These are phyloP conservation scores for Thelonectria rubi DNA, from an alignment of 2,329 filamentous ascomycete genomes.

Conservation along the genomic window DNA sequence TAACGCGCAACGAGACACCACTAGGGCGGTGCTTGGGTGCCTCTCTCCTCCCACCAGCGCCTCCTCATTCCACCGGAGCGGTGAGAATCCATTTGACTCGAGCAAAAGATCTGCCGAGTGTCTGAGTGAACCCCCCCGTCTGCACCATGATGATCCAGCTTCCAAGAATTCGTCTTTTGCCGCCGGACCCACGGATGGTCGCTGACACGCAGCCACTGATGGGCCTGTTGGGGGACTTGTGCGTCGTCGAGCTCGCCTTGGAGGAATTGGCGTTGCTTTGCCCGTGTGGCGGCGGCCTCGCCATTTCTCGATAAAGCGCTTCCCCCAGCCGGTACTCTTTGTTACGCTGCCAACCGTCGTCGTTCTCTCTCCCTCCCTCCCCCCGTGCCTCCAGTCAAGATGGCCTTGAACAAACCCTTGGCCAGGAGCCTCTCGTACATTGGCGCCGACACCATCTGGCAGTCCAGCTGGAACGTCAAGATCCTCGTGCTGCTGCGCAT, in stretches of 20 bases:
- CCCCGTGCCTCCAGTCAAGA: neutral
- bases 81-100: neutral
- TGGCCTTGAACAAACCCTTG: slow-evolving; percentile 16
- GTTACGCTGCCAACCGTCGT: neutral
- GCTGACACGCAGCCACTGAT: neutral
- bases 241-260: too few relatives aligned
- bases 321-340: neutral
- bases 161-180: neutral
- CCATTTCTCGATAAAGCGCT: neutral
- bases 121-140: neutral
- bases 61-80: neutral
- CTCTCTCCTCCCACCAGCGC: neutral
- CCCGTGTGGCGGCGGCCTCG: neutral
- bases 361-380: neutral
- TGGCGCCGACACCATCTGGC: slow-evolving; percentile 32
- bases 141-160: too few relatives aligned
- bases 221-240: too few relatives aligned
- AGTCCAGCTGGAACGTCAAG: slow-evolving; percentile 34
- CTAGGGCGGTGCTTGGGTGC: too few relatives aligned
- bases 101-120: neutral
- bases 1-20: neutral
- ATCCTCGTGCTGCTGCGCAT: slow-evolving; percentile 34
- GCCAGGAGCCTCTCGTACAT: slow-evolving; percentile 29
- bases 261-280: neutral
- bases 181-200: neutral